Evolutionary conservation across 140 eudicot species (phyloP).

Genomic region (Bidens hawaiensis): DNA sequence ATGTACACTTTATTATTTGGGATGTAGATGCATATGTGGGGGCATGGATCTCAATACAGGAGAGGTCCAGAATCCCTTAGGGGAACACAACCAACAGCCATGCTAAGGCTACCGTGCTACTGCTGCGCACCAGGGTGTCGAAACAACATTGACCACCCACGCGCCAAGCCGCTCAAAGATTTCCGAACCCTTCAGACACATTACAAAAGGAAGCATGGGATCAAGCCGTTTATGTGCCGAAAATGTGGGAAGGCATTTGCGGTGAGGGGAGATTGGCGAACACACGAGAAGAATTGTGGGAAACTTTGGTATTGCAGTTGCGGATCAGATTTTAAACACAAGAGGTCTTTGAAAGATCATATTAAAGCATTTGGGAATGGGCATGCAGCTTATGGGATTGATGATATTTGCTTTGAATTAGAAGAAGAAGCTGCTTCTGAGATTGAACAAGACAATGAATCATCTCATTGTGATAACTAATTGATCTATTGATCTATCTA

Average conservation of each 20-base stretch:
- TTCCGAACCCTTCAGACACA: slow-evolving; percentile 31
- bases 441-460: slow-evolving; percentile 63
- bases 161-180: slow-evolving; percentile 30
- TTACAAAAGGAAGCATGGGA: slow-evolving; percentile 30
- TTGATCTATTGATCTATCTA: background rate
- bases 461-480: slow-evolving; percentile 41
- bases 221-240: slow-evolving; percentile 26
- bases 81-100: slow-evolving; percentile 46
- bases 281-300: slow-evolving; percentile 23
- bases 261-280: slow-evolving; percentile 23
- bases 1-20: background rate
- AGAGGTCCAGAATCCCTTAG: slow-evolving; percentile 51
- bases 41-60: slow-evolving; percentile 52
- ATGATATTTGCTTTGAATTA: slow-evolving; percentile 24
- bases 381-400: slow-evolving; percentile 33
- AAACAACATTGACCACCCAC: slow-evolving; percentile 31
- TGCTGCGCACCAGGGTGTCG: slow-evolving; percentile 49
- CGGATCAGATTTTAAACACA: slow-evolving; percentile 41
- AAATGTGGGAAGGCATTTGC: slow-evolving; percentile 7
- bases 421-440: slow-evolving; percentile 50
- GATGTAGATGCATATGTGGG: slow-evolving; percentile 61
- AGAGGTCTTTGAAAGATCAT: slow-evolving; percentile 41
- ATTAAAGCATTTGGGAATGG: slow-evolving; percentile 39
- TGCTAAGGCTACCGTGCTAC: slow-evolving; percentile 49
- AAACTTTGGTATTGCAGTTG: slow-evolving; percentile 38